phyloP scores from a whole-genome alignment of 495 filamentous ascomycete species.

The Hypoxylon crocopeplum region DNA sequence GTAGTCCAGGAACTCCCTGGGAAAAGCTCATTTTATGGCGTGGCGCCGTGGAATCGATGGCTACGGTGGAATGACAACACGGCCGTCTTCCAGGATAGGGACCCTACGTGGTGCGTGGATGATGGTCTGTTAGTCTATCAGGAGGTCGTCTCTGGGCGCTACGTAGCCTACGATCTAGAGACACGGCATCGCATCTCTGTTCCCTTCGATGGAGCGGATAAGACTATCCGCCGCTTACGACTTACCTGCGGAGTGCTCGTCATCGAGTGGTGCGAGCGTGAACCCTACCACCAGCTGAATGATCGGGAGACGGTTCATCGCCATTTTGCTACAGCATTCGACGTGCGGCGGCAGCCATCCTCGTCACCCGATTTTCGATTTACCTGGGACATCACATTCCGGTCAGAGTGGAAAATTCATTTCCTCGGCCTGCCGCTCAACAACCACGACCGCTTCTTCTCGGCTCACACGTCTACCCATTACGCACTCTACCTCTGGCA shows the following conservation, averaged over 20 bases:
- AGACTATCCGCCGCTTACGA: conserved; percentile 64
- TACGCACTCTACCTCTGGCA: conserved; percentile 75
- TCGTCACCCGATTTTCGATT: conserved; percentile 1
- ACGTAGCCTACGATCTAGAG: conserved; percentile 63
- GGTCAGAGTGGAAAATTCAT: conserved; percentile 76
- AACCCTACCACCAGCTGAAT: conserved; percentile 65
- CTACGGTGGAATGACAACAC: conserved; percentile 53
- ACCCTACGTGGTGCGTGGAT: conserved; percentile 63
- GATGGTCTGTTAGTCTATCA: conserved; percentile 67
- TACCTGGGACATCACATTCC: conserved; percentile 58
- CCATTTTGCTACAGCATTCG: conserved; percentile 70
- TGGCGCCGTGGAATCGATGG: conserved; percentile 64
- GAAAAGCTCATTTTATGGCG: conserved; percentile 42
- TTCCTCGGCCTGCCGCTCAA: conserved; percentile 67
- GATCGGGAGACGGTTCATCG: conserved; percentile 64
- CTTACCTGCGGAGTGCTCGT: conserved; percentile 63
- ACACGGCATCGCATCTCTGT: conserved; percentile 53
- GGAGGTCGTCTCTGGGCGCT: conserved; percentile 42
- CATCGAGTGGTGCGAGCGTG: conserved; percentile 70
- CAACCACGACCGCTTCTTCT: conserved; percentile 68
- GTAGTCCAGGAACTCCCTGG: conserved; percentile 17
- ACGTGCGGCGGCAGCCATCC: conserved; percentile 45
- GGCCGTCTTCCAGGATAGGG: conserved; percentile 55
- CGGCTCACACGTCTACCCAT: conserved; percentile 65
- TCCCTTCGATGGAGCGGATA: conserved; percentile 62